A percentile compares a stretch with the other conserved stretches of the same genome.
Conservation (phyloP, 371 early-diverging fungal genomes). For the Umbelopsis sp. region DNA sequence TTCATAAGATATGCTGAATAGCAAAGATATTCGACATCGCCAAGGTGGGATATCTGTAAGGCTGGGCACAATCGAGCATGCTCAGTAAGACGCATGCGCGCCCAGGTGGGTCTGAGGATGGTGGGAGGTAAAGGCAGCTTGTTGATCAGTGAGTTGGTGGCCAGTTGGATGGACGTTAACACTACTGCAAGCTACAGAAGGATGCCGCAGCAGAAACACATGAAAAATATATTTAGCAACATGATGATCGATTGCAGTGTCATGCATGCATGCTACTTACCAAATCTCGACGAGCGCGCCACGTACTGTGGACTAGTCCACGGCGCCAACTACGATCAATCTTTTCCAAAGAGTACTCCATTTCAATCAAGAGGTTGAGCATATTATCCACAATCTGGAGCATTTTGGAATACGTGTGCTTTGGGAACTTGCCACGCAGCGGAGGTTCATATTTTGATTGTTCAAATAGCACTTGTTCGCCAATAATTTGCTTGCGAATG, state of each 20-base stretch:
- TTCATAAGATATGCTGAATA: slow-evolving; percentile 51
- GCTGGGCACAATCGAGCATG: slow-evolving; percentile 35
- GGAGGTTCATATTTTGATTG: slow-evolving; percentile 56
- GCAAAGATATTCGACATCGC: slow-evolving; percentile 47
- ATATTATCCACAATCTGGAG: slow-evolving; percentile 47
- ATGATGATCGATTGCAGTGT: too few species aligned
- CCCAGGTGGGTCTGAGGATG: slow-evolving; percentile 43
- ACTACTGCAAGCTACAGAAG: slow-evolving; percentile 39
- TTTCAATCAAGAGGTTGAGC: slow-evolving; percentile 44
- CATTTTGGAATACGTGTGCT: slow-evolving; percentile 40
- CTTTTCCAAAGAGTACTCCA: slow-evolving; percentile 42
- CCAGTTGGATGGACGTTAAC: slow-evolving; percentile 44
- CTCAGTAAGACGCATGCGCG: slow-evolving; percentile 43
- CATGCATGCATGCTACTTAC: slow-evolving; percentile 22
- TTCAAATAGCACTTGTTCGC: slow-evolving; percentile 43
- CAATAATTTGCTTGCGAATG: slow-evolving; percentile 45
- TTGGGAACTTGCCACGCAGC: slow-evolving; percentile 49
- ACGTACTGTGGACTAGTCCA: slow-evolving; percentile 37
- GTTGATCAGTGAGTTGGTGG: slow-evolving; percentile 45
- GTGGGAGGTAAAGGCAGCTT: slow-evolving; percentile 50
- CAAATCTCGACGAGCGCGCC: slow-evolving; percentile 48
- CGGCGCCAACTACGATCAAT: slow-evolving; percentile 38
- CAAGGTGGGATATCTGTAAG: slow-evolving; percentile 28
- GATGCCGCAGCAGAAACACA: neutral
- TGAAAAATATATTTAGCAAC: too few species aligned